Percentiles rank a stretch among this genome's conserved stretches.
These are phyloP conservation scores for Suillus variegatus DNA, from an alignment of 768 basidiomycete species.

Conservation along the genomic window DNA sequence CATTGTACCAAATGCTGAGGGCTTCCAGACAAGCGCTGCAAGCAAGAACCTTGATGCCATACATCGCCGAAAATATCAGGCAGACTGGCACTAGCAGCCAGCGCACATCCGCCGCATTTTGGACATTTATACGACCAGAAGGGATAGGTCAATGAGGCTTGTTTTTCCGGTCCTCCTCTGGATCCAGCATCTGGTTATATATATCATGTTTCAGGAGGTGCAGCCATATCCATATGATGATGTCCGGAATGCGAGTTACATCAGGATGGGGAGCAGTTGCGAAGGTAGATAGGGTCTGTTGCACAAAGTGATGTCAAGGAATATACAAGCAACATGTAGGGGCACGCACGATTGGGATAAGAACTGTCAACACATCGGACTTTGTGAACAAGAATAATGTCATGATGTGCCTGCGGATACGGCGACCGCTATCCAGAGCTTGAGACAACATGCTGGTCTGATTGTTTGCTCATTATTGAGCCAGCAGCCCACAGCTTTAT, in stretches of 20 bases:
- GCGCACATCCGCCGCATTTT: constrained; percentile 29
- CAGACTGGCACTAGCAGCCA: constrained; percentile 30
- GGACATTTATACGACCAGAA: constrained; percentile 34
- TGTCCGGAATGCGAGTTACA: constrained; percentile 14
- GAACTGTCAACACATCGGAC: constrained; percentile 5
- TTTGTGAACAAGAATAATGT: constrained; percentile 10
- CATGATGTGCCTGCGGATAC: constrained; percentile 12
- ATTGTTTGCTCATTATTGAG: neutral
- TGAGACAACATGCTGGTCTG: neutral
- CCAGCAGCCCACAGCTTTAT: neutral
- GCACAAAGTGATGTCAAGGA: neutral
- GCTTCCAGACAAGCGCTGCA: constrained; percentile 27
- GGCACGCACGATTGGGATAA: constrained; percentile 1
- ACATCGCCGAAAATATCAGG: constrained; percentile 25
- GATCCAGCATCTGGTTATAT: constrained; percentile 35
- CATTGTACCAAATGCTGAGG: constrained; percentile 33
- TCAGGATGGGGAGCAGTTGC: constrained; percentile 20
- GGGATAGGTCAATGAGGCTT: constrained; percentile 41
- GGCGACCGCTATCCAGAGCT: neutral
- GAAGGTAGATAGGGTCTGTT: constrained; percentile 26
- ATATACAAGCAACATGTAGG: neutral
- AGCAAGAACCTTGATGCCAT: constrained; percentile 26
- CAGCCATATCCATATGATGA: constrained; percentile 39
- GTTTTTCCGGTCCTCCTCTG: constrained; percentile 38
- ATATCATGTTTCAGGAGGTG: constrained; percentile 40